Percentiles rank a stretch among this genome's conserved stretches.
Evolutionary conservation across 208 protist species (phyloP).

Genomic region (Leishmania mexicana): DNA sequence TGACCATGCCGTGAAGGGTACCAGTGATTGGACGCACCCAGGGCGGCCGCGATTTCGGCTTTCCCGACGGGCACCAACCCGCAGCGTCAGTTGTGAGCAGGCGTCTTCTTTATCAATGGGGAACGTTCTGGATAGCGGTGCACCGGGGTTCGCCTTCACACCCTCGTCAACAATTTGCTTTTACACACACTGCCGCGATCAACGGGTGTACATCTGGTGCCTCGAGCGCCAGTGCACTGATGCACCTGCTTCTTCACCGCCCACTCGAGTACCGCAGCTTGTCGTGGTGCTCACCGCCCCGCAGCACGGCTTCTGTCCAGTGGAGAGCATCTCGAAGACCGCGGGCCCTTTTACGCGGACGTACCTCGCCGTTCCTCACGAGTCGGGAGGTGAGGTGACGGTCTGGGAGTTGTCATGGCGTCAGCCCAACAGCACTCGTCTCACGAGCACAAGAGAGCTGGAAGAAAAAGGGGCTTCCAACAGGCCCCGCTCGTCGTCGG

Average conservation of each 20-base stretch:
- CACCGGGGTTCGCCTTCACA: neutral
- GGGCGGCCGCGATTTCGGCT: slow-evolving; percentile 38
- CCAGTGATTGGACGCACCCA: slow-evolving; percentile 3
- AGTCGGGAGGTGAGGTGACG: slow-evolving; percentile 50
- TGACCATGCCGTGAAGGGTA: neutral
- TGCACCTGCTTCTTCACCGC: neutral
- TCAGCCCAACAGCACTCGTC: neutral
- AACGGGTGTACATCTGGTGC: slow-evolving; percentile 71
- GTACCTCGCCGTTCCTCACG: slow-evolving; percentile 57
- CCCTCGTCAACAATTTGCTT: slow-evolving; percentile 33
- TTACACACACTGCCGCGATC: slow-evolving; percentile 84
- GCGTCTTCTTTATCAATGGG: neutral
- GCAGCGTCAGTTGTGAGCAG: neutral
- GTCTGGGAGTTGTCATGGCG: slow-evolving; percentile 27
- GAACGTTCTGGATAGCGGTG: neutral
- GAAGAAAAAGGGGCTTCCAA: neutral
- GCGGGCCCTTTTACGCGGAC: slow-evolving; percentile 5
- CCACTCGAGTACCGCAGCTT: slow-evolving; percentile 20
- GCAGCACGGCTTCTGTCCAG: slow-evolving; percentile 77
- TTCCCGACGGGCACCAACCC: slow-evolving; percentile 3
- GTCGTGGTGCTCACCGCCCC: slow-evolving; percentile 55
- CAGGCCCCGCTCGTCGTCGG: neutral
- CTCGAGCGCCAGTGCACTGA: neutral
- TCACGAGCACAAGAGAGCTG: neutral
- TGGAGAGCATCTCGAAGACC: slow-evolving; percentile 21